Evolutionary conservation across 352 stramenopile genomes (phyloP).

Genomic region (Proteromonas lacertae): DNA sequence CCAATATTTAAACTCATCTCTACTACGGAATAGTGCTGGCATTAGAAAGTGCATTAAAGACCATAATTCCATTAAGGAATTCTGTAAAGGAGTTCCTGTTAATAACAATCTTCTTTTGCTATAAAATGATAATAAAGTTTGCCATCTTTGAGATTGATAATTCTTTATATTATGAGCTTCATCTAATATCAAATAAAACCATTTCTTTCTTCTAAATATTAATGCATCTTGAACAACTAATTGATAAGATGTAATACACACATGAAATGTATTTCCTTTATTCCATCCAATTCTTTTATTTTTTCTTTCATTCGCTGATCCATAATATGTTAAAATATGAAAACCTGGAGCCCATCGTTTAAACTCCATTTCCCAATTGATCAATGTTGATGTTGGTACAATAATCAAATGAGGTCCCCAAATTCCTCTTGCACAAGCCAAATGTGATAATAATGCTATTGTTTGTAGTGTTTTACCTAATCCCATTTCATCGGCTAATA

Average conservation of each 20-base stretch:
- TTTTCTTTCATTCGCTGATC: slow-evolving; percentile 67
- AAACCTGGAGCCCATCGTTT: slow-evolving; percentile 76
- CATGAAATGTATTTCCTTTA: slow-evolving; percentile 72
- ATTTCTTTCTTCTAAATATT: slow-evolving; percentile 82
- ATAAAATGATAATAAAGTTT: slow-evolving; percentile 88
- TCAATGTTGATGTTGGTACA: slow-evolving; percentile 78
- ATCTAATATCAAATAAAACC: slow-evolving; percentile 94
- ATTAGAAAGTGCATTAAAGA: slow-evolving; percentile 90
- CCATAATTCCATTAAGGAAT: slow-evolving; percentile 89
- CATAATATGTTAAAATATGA: slow-evolving; percentile 95
- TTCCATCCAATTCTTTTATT: slow-evolving; percentile 64
- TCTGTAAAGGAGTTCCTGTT: no score
- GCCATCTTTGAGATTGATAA: slow-evolving; percentile 83
- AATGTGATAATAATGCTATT: slow-evolving; percentile 63
- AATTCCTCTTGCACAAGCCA: slow-evolving; percentile 20
- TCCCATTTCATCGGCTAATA: slow-evolving; percentile 81
- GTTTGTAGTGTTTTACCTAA: slow-evolving; percentile 90
- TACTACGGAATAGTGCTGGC: slow-evolving; percentile 67
- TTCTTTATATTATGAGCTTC: slow-evolving; percentile 73
- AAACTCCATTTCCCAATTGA: slow-evolving; percentile 97
- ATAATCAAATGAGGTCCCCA: slow-evolving; percentile 94
- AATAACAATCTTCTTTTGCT: slow-evolving; percentile 60
- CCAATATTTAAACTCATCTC: slow-evolving; percentile 85
- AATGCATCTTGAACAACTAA: slow-evolving; percentile 79
- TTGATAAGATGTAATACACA: slow-evolving; percentile 94